A percentile compares a stretch with the other conserved stretches of the same genome.
Evolutionary conservation across 805 yeast genomes (phyloP).

Genomic region (Myxozyma sirexii): DNA sequence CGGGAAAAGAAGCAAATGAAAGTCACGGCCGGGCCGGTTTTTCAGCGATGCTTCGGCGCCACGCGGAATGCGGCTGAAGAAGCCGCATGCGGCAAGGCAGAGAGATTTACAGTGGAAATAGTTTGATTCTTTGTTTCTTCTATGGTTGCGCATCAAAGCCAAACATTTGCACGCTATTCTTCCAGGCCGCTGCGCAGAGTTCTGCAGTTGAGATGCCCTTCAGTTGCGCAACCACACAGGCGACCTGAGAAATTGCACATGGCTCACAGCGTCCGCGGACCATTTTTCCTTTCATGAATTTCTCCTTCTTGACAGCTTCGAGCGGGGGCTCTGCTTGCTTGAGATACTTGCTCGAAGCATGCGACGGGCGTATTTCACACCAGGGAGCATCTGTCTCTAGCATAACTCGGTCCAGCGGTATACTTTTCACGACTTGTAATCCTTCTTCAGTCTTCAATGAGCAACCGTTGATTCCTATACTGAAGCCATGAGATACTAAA

Average conservation of each 20-base stretch:
- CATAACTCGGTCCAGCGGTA: conserved; percentile 74
- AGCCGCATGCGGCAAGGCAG: neutral
- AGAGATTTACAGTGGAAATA: neutral
- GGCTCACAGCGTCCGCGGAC: conserved; percentile 93
- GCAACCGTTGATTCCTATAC: conserved; percentile 89
- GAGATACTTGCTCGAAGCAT: conserved; percentile 66
- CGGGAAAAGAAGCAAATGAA: no score
- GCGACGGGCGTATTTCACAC: conserved; percentile 91
- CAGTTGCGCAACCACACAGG: conserved; percentile 62
- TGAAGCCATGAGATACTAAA: conserved; percentile 62
- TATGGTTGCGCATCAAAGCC: conserved; percentile 14
- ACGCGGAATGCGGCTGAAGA: neutral
- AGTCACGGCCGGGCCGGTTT: no score
- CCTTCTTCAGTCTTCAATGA: conserved; percentile 80
- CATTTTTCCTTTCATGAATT: conserved; percentile 50
- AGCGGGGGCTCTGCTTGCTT: neutral
- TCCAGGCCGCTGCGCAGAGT: conserved; percentile 55
- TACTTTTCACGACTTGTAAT: conserved; percentile 59
- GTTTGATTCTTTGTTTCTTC: neutral
- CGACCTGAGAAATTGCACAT: conserved; percentile 78
- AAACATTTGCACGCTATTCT: conserved; percentile 55
- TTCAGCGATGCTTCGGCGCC: neutral
- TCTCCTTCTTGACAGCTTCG: conserved; percentile 62
- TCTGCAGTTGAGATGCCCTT: conserved; percentile 48
- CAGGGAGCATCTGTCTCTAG: conserved; percentile 93